Base-by-base conservation (phyloP, 163 green algal genomes). In the Scenedesmus sp. region DNA sequence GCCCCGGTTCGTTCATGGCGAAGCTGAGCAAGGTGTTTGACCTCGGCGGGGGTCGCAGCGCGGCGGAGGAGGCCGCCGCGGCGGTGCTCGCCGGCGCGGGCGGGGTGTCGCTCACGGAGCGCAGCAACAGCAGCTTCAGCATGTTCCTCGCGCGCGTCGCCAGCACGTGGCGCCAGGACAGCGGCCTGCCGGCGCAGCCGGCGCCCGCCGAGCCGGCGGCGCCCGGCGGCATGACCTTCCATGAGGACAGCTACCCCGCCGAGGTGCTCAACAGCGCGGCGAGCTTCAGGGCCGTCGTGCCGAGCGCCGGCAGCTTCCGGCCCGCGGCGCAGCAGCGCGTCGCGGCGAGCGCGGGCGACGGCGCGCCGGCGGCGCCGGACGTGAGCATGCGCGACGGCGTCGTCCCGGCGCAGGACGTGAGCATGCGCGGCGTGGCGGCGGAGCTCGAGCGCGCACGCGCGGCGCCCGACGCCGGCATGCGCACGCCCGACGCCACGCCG, bases 111-210 rank as follows among this genome's bases (percentile, higher is more conserved):
- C 18, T 76, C 1, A 76, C 67, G 11, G 67, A 76, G 26, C 67
- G 67, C 67, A 76, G 67, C 51, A 76, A 76, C 67, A 76, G 67
- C 67, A 76, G 67, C 51, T 76, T 76, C 67, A 76, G 67, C 34
- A 6, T 76, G 48, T 65, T 76, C 29, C 67, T 76, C 22, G 67
- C 28, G 13, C 47, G 48, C 7, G 67, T 76, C 9, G 67, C 67
- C 1, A 64, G 31, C 67, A 33, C 33, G 0, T 76, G 67, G 67
- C 13, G 67, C 20, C 50, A 50, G 7, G 48, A 65, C 20, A 76
- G 51, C 67, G 64, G 31, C 67, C n/a, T n/a, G n/a, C n/a, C n/a
- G 64, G 18, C 51, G 42, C 48, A 29, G 48, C 36, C n/a, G 28
- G 28, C 24, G 56, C 56, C 10, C n/a, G n/a, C n/a, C n/a, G n/a